Evolutionary conservation across 371 early-diverging fungal genomes (phyloP).

Genomic region (Mucor racemosus): DNA sequence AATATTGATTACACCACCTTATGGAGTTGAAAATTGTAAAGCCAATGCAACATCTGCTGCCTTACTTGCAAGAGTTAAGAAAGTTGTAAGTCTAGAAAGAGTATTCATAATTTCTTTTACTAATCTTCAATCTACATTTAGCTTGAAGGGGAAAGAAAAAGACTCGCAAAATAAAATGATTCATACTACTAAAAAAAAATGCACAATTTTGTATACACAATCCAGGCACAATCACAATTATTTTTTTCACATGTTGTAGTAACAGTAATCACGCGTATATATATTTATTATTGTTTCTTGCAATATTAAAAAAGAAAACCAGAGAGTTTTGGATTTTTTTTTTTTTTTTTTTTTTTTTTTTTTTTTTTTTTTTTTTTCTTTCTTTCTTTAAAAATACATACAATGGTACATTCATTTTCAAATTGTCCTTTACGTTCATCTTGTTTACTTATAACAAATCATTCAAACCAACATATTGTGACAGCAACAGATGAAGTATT

Average conservation of each 20-base stretch:
- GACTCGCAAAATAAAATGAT: constrained; percentile 31
- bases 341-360: constrained; percentile 9
- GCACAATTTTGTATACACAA: background rate
- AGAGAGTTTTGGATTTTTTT: background rate
- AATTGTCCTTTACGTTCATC: constrained; percentile 36
- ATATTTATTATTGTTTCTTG: background rate
- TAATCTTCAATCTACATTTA: too few species aligned
- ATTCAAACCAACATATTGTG: constrained; percentile 33
- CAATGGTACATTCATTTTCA: constrained; percentile 29
- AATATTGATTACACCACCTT: constrained; percentile 78
- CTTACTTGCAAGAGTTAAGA: constrained; percentile 74
- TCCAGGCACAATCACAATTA: background rate
- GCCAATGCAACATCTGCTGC: constrained; percentile 58
- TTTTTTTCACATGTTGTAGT: background rate
- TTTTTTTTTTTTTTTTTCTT: constrained; percentile 11
- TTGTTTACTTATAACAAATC: constrained; percentile 35
- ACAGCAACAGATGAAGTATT: constrained; percentile 49
- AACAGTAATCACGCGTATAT: background rate
- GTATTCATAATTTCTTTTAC: background rate
- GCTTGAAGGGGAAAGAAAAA: constrained; percentile 29
- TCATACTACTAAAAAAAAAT: background rate
- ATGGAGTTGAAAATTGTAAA: constrained; percentile 73
- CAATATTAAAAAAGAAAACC: too few species aligned
- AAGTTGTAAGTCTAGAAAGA: constrained; percentile 61
- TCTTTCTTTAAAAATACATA: background rate